A percentile compares a stretch with the other conserved stretches of the same genome.
phyloP scores from a whole-genome alignment of 208 protist genomes.

The Trypanosomatidae sp. region DNA sequence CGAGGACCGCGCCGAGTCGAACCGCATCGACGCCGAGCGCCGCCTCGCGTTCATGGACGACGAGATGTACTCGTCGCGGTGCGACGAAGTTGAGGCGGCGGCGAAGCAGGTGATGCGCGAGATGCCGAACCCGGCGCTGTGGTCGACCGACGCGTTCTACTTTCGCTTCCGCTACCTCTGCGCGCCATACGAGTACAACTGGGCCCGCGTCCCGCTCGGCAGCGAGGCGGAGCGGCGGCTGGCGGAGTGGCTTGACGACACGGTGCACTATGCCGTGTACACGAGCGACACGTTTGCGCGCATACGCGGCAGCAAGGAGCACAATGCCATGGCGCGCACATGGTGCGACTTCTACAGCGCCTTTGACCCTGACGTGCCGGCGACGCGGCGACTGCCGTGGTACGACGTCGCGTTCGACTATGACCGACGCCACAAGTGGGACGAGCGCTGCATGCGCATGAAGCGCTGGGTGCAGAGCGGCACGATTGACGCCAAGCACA shows the following conservation, averaged over 20 bases:
- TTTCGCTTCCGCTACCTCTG: slow-evolving; percentile 76
- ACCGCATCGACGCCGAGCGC: slow-evolving; percentile 79
- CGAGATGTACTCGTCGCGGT: slow-evolving; percentile 84
- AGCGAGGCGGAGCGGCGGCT: slow-evolving; percentile 55
- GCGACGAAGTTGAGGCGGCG: slow-evolving; percentile 80
- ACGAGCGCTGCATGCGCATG: slow-evolving; percentile 88
- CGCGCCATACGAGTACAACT: slow-evolving; percentile 84
- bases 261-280: slow-evolving; percentile 67
- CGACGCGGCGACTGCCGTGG: slow-evolving; percentile 76
- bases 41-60: slow-evolving; percentile 74
- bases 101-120: slow-evolving; percentile 83
- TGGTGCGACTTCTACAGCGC: slow-evolving; percentile 79
- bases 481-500: slow-evolving; percentile 62
- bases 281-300: slow-evolving; percentile 38
- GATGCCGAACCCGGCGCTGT: slow-evolving; percentile 82
- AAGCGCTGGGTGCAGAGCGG: slow-evolving; percentile 86
- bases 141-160: slow-evolving; percentile 87
- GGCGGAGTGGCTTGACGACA: slow-evolving; percentile 82
- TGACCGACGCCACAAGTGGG: slow-evolving; percentile 83
- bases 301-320: slow-evolving; percentile 61
- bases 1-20: slow-evolving; percentile 75
- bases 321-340: slow-evolving; percentile 75
- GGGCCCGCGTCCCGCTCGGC: slow-evolving; percentile 75
- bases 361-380: slow-evolving; percentile 77
- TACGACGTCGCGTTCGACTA: slow-evolving; percentile 85